Conservation (phyloP, 2,329 filamentous ascomycete species). For the Pyrenochaeta sp. region DNA sequence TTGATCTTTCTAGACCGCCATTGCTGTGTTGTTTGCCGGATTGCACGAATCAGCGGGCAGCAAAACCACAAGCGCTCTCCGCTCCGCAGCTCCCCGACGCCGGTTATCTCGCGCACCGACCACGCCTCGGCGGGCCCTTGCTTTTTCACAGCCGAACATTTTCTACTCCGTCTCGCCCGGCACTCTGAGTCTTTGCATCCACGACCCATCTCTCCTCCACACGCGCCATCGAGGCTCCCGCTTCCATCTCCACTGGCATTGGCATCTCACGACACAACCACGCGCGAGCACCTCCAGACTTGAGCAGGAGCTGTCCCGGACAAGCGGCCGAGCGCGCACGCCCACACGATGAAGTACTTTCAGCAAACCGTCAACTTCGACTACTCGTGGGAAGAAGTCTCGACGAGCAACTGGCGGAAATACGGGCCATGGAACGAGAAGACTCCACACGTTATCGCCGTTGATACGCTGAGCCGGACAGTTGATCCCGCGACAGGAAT, state of each 20-base stretch:
- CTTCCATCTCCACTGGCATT: constrained; percentile 10
- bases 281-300: background rate
- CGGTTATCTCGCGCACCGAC: constrained; percentile 21
- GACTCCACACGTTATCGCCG: constrained; percentile 93
- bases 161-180: constrained; percentile 20
- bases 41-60: no score
- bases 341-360: constrained; percentile 85
- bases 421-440: constrained; percentile 99
- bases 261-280: background rate
- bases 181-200: constrained; percentile 3
- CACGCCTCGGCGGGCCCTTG: constrained; percentile 16
- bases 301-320: background rate
- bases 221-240: constrained; percentile 17
- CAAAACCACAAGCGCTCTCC: no score
- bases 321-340: constrained; percentile 23
- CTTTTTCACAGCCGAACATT: constrained; percentile 23
- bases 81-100: constrained; percentile 21
- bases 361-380: constrained; percentile 88
- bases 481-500: constrained; percentile 72
- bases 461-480: constrained; percentile 84
- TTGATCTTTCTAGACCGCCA: no score
- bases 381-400: constrained; percentile 99
- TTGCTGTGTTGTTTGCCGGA: no score
- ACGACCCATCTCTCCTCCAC: constrained; percentile 5
- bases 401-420: constrained; percentile 96